These are phyloP conservation scores for Trichoderma virens DNA, from an alignment of 495 filamentous ascomycete species.

Conservation along the genomic window DNA sequence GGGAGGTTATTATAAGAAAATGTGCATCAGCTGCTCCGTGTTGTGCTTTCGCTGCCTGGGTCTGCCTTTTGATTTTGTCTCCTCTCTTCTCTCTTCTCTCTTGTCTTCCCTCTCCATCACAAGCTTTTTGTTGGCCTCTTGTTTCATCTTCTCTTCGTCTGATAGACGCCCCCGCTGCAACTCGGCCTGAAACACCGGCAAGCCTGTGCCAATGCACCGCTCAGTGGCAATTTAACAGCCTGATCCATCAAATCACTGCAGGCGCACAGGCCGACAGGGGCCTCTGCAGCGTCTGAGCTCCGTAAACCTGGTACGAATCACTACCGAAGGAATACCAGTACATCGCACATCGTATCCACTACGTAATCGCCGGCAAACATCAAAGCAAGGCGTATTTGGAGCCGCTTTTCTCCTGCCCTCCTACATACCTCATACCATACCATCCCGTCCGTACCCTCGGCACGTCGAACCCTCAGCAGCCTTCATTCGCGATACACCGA, in stretches of 20 bases:
- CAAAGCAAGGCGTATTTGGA: not conserved
- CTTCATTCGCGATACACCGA: not conserved
- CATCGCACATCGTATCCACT: not conserved
- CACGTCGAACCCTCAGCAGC: not conserved
- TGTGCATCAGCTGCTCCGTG: not conserved
- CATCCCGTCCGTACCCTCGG: not conserved
- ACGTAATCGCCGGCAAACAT: not conserved
- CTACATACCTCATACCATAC: not conserved
- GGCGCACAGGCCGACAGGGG: not conserved
- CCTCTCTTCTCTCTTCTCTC: no score
- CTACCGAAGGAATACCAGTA: no score
- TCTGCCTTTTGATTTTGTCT: no score
- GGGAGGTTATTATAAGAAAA: not conserved
- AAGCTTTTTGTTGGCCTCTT: not conserved
- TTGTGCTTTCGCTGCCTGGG: no score
- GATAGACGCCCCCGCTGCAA: not conserved
- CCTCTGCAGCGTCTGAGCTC: not conserved
- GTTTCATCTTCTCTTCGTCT: not conserved
- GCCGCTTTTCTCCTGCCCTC: not conserved
- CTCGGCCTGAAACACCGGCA: slow-evolving; percentile 1
- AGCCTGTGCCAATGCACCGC: not conserved
- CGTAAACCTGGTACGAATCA: no score
- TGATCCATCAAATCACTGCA: not conserved
- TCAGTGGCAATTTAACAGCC: not conserved
- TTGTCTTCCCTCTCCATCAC: no score